These are phyloP conservation scores for Knoxia roxburghii DNA, from an alignment of 257 asterid species.

Conservation along the genomic window DNA sequence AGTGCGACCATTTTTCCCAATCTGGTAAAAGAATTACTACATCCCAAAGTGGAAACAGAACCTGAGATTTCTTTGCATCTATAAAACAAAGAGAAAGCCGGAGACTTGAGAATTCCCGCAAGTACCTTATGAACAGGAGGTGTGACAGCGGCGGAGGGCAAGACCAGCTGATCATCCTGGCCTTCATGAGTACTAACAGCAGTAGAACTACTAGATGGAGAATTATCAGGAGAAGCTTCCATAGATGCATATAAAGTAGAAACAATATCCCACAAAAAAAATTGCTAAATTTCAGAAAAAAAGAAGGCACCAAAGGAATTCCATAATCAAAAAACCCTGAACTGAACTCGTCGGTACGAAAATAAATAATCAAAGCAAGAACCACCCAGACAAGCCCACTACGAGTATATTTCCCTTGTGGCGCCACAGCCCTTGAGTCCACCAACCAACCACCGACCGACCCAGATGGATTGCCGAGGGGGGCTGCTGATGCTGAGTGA, in stretches of 20 bases:
- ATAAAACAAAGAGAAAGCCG: not conserved
- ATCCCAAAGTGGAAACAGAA: not conserved
- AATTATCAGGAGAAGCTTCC: constrained; percentile 40
- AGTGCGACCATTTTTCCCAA: not conserved
- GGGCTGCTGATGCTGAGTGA: too few species aligned
- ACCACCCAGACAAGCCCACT: not conserved
- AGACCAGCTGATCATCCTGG: constrained; percentile 29
- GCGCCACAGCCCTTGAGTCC: too few species aligned
- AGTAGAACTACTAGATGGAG: constrained; percentile 14
- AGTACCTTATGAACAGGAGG: constrained; percentile 34
- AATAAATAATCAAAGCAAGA: not conserved
- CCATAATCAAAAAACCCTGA: not conserved
- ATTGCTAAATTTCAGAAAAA: not conserved
- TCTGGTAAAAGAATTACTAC: not conserved
- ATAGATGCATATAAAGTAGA: constrained; percentile 23
- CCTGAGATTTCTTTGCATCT: not conserved
- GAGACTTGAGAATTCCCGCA: not conserved
- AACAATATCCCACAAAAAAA: not conserved
- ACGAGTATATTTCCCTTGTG: too few species aligned
- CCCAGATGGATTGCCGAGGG: too few species aligned
- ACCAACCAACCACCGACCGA: too few species aligned
- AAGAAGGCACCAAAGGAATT: not conserved
- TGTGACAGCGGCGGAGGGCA: constrained; percentile 14
- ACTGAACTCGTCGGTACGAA: too few species aligned
- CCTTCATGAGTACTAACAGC: constrained; percentile 1